Conservation (phyloP, 805 yeast species). For the Blastobotrys chiropterorum region DNA sequence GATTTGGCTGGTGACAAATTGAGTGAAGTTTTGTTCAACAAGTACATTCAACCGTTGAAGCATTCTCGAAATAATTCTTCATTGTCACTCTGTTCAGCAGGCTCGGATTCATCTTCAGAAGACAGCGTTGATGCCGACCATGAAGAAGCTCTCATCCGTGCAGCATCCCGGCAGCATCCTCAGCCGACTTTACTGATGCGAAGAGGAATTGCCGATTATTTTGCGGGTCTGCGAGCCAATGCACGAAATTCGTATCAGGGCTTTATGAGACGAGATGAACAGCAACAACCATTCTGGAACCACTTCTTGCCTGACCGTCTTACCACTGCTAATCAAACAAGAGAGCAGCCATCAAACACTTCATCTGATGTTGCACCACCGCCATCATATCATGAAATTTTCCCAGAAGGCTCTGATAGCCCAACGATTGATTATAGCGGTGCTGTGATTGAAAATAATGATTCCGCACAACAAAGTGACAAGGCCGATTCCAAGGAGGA, state of each 20-base stretch:
- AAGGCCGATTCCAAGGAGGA: slow-evolving; percentile 3
- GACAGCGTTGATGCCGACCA: not conserved
- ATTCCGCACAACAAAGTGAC: not conserved
- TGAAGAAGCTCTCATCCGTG: slow-evolving; percentile 3
- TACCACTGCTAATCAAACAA: not conserved
- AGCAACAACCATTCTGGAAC: slow-evolving; percentile 12
- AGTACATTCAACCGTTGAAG: not conserved
- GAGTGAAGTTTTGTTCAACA: slow-evolving; percentile 8
- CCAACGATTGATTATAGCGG: slow-evolving; percentile 14
- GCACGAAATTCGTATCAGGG: slow-evolving; percentile 8
- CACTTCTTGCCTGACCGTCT: slow-evolving; percentile 11
- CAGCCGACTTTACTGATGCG: not conserved
- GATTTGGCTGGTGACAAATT: slow-evolving; percentile 21
- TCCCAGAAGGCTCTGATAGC: slow-evolving; percentile 18
- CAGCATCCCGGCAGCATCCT: not conserved
- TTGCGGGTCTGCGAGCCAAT: slow-evolving; percentile 9
- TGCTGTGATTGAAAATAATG: slow-evolving; percentile 16
- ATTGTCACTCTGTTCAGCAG: not conserved
- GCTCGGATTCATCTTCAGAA: not conserved
- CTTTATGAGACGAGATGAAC: slow-evolving; percentile 1
- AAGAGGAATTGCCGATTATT: slow-evolving; percentile 7
- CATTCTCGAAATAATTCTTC: not conserved
- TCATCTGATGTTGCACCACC: slow-evolving; percentile 12
- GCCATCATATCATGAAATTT: slow-evolving; percentile 26
- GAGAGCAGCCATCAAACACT: not conserved